These are phyloP conservation scores for Podospora tetraspora DNA, from an alignment of 495 filamentous ascomycete species.

Conservation along the genomic window DNA sequence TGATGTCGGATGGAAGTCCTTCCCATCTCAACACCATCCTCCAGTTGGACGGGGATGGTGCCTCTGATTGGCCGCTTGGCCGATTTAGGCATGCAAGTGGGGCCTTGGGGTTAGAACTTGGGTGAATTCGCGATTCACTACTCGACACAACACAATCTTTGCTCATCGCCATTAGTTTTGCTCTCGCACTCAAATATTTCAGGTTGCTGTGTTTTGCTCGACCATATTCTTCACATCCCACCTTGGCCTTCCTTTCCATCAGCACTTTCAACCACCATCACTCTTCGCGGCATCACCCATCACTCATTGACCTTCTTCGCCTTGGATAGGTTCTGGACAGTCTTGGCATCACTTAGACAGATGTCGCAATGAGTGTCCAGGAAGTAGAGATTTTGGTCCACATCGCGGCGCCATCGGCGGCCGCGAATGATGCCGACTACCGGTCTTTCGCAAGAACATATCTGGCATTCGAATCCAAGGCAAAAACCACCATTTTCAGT, in stretches of 20 bases:
- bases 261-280: neutral
- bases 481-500: conserved; percentile 10
- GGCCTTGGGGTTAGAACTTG: neutral
- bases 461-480: conserved; percentile 48
- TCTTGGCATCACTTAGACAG: neutral
- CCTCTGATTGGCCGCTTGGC: neutral
- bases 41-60: neutral
- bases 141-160: neutral
- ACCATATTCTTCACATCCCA: neutral
- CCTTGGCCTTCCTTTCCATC: neutral
- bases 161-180: neutral
- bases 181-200: neutral
- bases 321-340: neutral
- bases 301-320: too few relatives aligned
- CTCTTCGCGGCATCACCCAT: neutral
- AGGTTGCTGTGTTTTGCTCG: neutral
- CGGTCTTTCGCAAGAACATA: conserved; percentile 57
- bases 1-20: neutral
- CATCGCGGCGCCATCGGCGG: conserved; percentile 57
- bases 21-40: neutral
- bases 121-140: neutral
- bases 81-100: neutral
- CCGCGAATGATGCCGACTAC: conserved; percentile 58
- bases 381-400: conserved; percentile 66
- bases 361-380: neutral